Base-by-base conservation (phyloP, 2,329 filamentous ascomycete genomes). In the Cercospora zeae-maydis region DNA sequence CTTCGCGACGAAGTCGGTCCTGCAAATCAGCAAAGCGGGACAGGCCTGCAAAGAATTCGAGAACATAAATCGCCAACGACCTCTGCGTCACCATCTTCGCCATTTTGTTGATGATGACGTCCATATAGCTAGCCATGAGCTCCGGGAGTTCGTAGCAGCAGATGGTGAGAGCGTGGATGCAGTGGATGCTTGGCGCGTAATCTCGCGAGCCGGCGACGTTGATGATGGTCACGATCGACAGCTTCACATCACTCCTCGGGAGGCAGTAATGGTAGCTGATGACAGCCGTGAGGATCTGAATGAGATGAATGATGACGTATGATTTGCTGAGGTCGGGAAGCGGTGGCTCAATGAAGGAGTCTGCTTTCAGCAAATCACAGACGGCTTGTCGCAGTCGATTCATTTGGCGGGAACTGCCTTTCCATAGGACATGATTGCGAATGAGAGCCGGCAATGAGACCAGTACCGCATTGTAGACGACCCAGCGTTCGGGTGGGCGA, bases 31-130 rank as follows among this genome's bases (percentile, higher is more conserved):
- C 91, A 62, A 97, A 80, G 36, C 93, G 88, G 58, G 93, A 92
- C 30, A 99, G 83, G 55, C 92, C 89, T 9, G 91, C 90, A n/a
- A 99, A 81, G 72, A 99, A 98, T 73, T 99, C 95, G 55, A 99
- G 82, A 64, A 99, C 96, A 73, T 99, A 95, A 65, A 97, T 89
- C 9, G 93, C 92, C 36, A 97, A 89, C 61, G 93, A 87, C 6
- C 92, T 88, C 71, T 96, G 93, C 0, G 95, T 98, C 72, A 99
- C 96, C 72, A 97, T 96, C 70, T 93, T 91, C 1, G 93, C 89
- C 91, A 99, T 96, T 74, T 92, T 93, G 71, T 93, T 90, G 60
- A 99, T 82, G 68, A 98, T 91, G 51, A 87, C 89, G 51, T 93
- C 90, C 64, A 98, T 82, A 19, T 88, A 89, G 74, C 93, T 96